A percentile compares a stretch with the other conserved stretches of the same genome.
Conservation (phyloP, 2,329 filamentous ascomycete genomes). For the Magnaporthiopsis incrustans region DNA sequence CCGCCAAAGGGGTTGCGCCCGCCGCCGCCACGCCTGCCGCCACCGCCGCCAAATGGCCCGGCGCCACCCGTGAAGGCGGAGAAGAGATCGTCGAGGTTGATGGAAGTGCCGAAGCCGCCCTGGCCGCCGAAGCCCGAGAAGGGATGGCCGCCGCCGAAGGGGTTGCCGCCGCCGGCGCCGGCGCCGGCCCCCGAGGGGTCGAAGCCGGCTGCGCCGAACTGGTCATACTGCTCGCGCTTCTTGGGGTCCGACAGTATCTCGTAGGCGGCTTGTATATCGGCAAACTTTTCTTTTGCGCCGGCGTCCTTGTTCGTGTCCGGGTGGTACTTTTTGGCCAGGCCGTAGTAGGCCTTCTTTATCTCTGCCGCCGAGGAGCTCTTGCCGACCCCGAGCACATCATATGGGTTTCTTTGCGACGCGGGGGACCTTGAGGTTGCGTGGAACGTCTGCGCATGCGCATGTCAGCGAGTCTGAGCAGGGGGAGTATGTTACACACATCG, state of each 20-base stretch:
- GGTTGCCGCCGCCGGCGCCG: slow-evolving; percentile 46
- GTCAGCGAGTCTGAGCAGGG: background rate
- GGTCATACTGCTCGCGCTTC: slow-evolving; percentile 88
- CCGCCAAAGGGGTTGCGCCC: slow-evolving; percentile 56
- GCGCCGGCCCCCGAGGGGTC: slow-evolving; percentile 64
- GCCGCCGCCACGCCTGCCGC: slow-evolving; percentile 38
- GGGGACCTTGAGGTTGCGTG: slow-evolving; percentile 47
- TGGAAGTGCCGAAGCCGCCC: slow-evolving; percentile 69
- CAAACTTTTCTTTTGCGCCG: slow-evolving; percentile 88
- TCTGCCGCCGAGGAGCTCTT: slow-evolving; percentile 76
- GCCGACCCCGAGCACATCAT: slow-evolving; percentile 74
- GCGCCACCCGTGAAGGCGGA: slow-evolving; percentile 65
- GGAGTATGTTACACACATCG: background rate
- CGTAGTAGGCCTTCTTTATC: slow-evolving; percentile 98
- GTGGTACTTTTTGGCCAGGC: slow-evolving; percentile 93
- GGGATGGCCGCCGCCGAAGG: slow-evolving; percentile 56
- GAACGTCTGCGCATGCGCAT: slow-evolving; percentile 35
- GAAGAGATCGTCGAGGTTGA: slow-evolving; percentile 96
- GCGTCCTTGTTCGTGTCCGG: slow-evolving; percentile 97
- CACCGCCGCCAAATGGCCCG: slow-evolving; percentile 49
- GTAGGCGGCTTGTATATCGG: slow-evolving; percentile 88
- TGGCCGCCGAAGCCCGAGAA: slow-evolving; percentile 46
- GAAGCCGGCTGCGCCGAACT: slow-evolving; percentile 82
- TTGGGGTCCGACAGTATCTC: slow-evolving; percentile 87
- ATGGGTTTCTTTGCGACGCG: slow-evolving; percentile 65